phyloP scores from a whole-genome alignment of 495 filamentous ascomycete genomes.

The Tuber microsphaerosporum region DNA sequence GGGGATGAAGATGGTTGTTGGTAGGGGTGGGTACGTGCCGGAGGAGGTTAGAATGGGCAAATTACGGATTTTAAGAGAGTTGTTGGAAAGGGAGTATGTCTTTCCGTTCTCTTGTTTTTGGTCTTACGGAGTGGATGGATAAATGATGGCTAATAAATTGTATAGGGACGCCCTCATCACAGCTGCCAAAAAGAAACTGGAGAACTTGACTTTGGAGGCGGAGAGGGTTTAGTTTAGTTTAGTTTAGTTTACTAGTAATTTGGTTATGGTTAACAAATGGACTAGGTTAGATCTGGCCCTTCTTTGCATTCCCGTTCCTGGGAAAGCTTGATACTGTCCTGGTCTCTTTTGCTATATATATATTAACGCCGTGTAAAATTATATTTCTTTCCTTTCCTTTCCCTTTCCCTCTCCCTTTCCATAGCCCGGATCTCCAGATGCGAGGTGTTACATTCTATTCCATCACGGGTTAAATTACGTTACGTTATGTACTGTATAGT shows the following conservation, averaged over 20 bases:
- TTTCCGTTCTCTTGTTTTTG: background rate
- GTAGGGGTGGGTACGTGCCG: conserved; percentile 25
- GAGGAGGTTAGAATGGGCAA: conserved; percentile 34
- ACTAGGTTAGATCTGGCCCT: background rate
- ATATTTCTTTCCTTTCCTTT: background rate
- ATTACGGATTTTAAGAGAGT: conserved; percentile 29
- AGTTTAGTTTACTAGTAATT: background rate
- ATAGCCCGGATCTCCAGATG: background rate
- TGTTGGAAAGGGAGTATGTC: conserved; percentile 38
- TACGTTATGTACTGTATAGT: background rate
- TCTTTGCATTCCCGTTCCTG: background rate
- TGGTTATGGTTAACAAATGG: background rate
- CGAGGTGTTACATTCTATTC: background rate
- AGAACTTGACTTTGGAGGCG: conserved; percentile 24
- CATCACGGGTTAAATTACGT: background rate
- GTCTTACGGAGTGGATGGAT: background rate
- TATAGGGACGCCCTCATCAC: conserved; percentile 35
- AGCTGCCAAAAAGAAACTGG: conserved; percentile 38
- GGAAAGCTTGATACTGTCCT: background rate
- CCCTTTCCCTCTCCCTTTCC: background rate
- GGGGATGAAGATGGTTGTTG: conserved; percentile 12
- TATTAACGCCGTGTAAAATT: background rate
- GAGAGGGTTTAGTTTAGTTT: conserved; percentile 18
- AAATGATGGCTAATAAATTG: conserved; percentile 14
- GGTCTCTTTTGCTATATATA: background rate